These are phyloP conservation scores for Monosporascus sp. DNA, from an alignment of 2,329 filamentous ascomycete genomes.

Conservation along the genomic window DNA sequence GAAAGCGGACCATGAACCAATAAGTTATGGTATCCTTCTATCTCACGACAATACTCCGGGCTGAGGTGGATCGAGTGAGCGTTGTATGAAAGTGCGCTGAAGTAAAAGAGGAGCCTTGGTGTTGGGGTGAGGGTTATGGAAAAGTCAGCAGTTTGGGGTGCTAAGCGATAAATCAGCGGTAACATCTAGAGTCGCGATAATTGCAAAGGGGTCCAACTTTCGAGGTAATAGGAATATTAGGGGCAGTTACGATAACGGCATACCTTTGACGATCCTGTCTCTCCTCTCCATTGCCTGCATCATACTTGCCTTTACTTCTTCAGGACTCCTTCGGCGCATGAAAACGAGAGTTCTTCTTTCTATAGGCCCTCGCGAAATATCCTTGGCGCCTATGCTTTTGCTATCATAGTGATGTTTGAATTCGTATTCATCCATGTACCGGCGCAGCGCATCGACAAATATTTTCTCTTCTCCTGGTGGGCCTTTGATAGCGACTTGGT, in stretches of 20 bases:
- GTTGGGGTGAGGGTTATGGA: conserved; percentile 58
- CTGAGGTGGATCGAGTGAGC: conserved; percentile 89
- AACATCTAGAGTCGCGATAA: conserved; percentile 5
- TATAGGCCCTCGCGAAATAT: conserved; percentile 24
- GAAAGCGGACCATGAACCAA: conserved; percentile 85
- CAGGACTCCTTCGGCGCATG: conserved; percentile 30
- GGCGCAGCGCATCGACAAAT: conserved; percentile 46
- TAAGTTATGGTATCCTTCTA: conserved; percentile 70
- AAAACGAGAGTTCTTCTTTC: conserved; percentile 51
- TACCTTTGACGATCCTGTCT: conserved; percentile 19
- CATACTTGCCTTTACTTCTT: conserved; percentile 15
- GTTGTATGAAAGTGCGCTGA: conserved; percentile 87
- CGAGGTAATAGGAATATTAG: neutral
- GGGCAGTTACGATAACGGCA: conserved; percentile 22
- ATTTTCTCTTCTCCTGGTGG: conserved; percentile 36
- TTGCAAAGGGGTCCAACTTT: neutral
- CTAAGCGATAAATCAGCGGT: conserved; percentile 14
- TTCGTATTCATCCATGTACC: conserved; percentile 31
- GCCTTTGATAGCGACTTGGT: conserved; percentile 31
- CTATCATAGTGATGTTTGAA: conserved; percentile 4
- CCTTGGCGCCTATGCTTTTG: conserved; percentile 6
- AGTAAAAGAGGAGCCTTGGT: conserved; percentile 74
- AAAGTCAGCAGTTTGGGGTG: conserved; percentile 30
- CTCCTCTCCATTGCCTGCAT: conserved; percentile 13
- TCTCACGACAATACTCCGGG: conserved; percentile 57